Conservation (phyloP, 164 flowering plant genomes). For the Nymphaea thermarum region DNA sequence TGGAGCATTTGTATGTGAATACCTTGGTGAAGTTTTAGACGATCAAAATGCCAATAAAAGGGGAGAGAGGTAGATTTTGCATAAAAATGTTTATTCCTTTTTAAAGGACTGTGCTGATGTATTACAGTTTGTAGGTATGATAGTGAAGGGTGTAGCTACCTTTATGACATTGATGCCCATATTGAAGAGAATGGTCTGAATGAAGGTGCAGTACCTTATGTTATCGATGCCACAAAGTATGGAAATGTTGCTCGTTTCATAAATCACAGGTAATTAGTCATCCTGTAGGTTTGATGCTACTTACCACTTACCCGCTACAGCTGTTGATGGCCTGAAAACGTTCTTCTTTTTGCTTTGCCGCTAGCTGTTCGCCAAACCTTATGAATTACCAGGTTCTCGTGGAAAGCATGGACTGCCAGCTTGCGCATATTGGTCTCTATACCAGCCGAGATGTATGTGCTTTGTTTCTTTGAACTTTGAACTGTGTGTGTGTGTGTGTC, state of each 20-base stretch:
- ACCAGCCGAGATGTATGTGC: conserved; percentile 78
- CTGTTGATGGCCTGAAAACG: background rate
- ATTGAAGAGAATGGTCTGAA: conserved; percentile 48
- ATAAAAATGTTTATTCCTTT: background rate
- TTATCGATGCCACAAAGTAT: conserved; percentile 73
- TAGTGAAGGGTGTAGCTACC: conserved; percentile 45
- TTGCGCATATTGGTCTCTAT: conserved; percentile 84
- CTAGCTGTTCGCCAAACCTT: conserved; percentile 90
- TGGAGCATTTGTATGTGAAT: conserved; percentile 87
- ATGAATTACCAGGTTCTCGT: conserved; percentile 77
- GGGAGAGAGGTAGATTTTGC: conserved; percentile 35
- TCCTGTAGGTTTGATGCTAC: background rate
- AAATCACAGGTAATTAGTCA: conserved; percentile 63
- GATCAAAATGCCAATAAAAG: conserved; percentile 53
- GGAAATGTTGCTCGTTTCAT: conserved; percentile 93
- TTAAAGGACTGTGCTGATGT: conserved; percentile 1
- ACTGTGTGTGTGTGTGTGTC: background rate
- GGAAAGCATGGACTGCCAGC: conserved; percentile 84
- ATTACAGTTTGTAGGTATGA: conserved; percentile 33
- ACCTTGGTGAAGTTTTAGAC: conserved; percentile 66
- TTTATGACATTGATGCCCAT: conserved; percentile 51
- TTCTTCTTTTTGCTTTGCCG: conserved; percentile 4
- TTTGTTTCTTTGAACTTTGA: conserved; percentile 8
- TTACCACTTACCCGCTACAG: background rate
- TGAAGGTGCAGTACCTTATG: conserved; percentile 43